Base-by-base conservation (phyloP, 2,329 filamentous ascomycete genomes). In the Claviceps arundinis region DNA sequence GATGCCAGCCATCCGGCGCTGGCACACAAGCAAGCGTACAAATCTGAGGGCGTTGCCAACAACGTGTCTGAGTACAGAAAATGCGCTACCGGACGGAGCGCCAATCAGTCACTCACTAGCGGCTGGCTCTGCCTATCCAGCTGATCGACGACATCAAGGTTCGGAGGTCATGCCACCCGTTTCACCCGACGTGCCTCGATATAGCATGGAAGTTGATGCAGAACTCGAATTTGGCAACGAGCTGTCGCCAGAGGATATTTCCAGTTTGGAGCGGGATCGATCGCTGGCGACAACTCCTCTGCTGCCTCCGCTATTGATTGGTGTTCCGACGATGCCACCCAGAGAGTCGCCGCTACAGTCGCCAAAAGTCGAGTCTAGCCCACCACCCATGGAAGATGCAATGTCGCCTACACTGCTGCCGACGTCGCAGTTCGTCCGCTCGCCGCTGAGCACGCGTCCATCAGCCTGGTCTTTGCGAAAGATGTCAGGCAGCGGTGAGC, bases 341-440 rank as follows among this genome's bases (percentile, higher is more conserved):
- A 73, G 84, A 37, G 78, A 87, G 54, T 94, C 89, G 7, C 89
- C 90, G n/a, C 72, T 95, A 26, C 88, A 94, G 66, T 94, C 89
- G 0, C 89, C 89, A 0, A 85, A 69, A 37, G 60, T 74, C 47
- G 63, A 55, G 22, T 50, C 50, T 6, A 50, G 53, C 48, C 48
- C 53, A 19, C 41, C 38, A 14, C 30, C 30, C 30, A 34, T 46
- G 43, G 51, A 54, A 24, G 38, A 50, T 37, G 44, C 55, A 6
- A 40, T 53, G 40, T 52, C 55, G 2, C 51, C 56, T 19, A 30
- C 48, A 22, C 8, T 52, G 5, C 63, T 69, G 13, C 74, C 83
- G 8, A 85, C 86, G 3, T 56, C 62, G 6, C 61, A 61, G 34
- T 63, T 65, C 44, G 54, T 61, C 24, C 59, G 64, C 2, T 88